Evolutionary conservation across 345 rosid species (phyloP).

Genomic region (Eucalyptus virginea): DNA sequence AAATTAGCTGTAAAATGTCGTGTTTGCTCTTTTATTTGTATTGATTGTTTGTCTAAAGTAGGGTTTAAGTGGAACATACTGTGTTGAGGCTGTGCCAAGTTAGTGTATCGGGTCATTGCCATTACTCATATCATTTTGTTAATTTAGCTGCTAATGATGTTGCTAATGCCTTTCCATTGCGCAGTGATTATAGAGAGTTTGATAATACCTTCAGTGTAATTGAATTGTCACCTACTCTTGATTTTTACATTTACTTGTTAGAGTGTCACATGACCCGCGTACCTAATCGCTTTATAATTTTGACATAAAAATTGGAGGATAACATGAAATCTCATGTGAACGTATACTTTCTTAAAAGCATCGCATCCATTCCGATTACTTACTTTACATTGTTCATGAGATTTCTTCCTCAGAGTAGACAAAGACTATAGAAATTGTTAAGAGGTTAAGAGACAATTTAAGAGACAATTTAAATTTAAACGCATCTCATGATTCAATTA

Average conservation of each 20-base stretch:
- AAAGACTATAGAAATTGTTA: background rate
- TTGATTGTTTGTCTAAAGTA: background rate
- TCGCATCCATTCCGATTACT: background rate
- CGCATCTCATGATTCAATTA: fast-evolving
- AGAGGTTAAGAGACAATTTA: background rate
- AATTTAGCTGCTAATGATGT: background rate
- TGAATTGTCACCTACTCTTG: background rate
- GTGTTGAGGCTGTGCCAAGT: background rate
- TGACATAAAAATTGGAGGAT: background rate
- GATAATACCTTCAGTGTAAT: background rate
- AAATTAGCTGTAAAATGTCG: background rate
- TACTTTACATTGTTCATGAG: background rate
- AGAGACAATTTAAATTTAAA: fast-evolving
- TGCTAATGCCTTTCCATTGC: background rate
- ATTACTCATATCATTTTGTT: background rate
- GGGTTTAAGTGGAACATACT: background rate
- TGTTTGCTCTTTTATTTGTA: background rate
- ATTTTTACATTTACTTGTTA: background rate
- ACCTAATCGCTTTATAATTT: background rate
- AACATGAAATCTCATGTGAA: background rate
- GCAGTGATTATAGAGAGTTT: background rate
- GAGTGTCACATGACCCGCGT: background rate
- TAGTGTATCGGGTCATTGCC: background rate
- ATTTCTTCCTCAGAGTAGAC: background rate
- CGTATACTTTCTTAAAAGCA: background rate